A percentile compares a stretch with the other conserved stretches of the same genome.
phyloP scores from a whole-genome alignment of 768 basidiomycete genomes.

The Russula compacta region DNA sequence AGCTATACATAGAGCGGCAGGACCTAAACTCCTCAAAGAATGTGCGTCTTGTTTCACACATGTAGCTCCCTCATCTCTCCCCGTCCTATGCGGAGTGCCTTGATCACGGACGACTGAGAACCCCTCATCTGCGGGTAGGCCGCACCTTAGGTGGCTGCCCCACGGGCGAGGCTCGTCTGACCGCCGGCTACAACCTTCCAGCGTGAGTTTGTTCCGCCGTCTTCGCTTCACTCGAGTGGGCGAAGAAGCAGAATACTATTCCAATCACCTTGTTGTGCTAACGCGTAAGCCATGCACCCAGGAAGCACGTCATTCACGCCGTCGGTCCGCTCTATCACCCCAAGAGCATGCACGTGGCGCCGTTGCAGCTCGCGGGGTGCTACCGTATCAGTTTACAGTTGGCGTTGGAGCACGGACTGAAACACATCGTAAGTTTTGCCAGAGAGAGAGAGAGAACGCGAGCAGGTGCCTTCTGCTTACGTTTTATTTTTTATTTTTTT shows the following conservation, averaged over 20 bases:
- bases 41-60: slow-evolving; percentile 32
- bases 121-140: slow-evolving; percentile 28
- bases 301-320: slow-evolving; percentile 68
- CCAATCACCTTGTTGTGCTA: background rate
- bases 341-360: slow-evolving; percentile 34
- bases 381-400: slow-evolving; percentile 57
- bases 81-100: background rate
- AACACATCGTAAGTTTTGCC: slow-evolving; percentile 48
- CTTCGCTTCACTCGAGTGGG: background rate
- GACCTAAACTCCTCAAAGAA: slow-evolving; percentile 53
- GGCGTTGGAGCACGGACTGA: slow-evolving; percentile 49
- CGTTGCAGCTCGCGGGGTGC: slow-evolving; percentile 53
- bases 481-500: background rate
- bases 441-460: background rate
- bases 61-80: background rate
- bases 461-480: background rate
- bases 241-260: background rate
- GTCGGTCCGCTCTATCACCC: slow-evolving; percentile 64
- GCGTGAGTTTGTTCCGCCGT: slow-evolving; percentile 41
- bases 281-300: slow-evolving; percentile 22
- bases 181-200: slow-evolving; percentile 65
- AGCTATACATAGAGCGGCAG: slow-evolving; percentile 72
- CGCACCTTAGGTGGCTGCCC: slow-evolving; percentile 54
- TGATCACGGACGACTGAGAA: background rate
- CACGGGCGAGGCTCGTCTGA: slow-evolving; percentile 73